A percentile compares a stretch with the other conserved stretches of the same genome.
Conservation (phyloP, 257 asterid genomes). For the Ballota nigra region DNA sequence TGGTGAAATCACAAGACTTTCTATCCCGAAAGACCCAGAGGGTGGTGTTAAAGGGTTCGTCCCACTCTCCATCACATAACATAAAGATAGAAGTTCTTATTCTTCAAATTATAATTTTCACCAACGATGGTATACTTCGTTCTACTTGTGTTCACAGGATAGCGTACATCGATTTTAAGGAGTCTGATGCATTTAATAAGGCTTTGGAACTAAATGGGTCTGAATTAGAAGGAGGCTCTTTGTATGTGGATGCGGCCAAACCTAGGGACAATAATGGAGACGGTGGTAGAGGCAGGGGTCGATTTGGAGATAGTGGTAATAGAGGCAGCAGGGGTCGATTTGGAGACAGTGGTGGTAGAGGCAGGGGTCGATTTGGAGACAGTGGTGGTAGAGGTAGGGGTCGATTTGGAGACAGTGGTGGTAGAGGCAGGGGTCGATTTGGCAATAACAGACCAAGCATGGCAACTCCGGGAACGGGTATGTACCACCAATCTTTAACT, state of each 20-base stretch:
- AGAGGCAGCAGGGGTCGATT: neutral
- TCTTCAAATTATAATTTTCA: neutral
- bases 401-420: conserved; percentile 10
- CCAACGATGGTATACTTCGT: neutral
- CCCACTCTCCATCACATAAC: neutral
- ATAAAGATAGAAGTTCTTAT: neutral
- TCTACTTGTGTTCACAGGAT: conserved; percentile 45
- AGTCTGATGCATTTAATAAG: conserved; percentile 32
- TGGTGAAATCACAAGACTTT: conserved; percentile 69
- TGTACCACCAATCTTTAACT: neutral
- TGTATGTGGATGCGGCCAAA: conserved; percentile 70
- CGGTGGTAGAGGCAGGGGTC: conserved; percentile 8
- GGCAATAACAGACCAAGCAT: conserved; percentile 35
- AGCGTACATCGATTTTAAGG: conserved; percentile 63
- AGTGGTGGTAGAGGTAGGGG: neutral
- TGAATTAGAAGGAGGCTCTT: conserved; percentile 34
- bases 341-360: conserved; percentile 32
- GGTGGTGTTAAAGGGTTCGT: conserved; percentile 69
- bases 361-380: conserved; percentile 21
- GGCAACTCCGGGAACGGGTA: conserved; percentile 46
- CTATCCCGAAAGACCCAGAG: conserved; percentile 59
- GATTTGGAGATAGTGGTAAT: conserved; percentile 16
- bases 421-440: conserved; percentile 38
- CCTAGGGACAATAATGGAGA: conserved; percentile 44
- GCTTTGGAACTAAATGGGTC: conserved; percentile 61